Conservation (phyloP, 495 filamentous ascomycete species). For the Aspergillus ellipticus region DNA sequence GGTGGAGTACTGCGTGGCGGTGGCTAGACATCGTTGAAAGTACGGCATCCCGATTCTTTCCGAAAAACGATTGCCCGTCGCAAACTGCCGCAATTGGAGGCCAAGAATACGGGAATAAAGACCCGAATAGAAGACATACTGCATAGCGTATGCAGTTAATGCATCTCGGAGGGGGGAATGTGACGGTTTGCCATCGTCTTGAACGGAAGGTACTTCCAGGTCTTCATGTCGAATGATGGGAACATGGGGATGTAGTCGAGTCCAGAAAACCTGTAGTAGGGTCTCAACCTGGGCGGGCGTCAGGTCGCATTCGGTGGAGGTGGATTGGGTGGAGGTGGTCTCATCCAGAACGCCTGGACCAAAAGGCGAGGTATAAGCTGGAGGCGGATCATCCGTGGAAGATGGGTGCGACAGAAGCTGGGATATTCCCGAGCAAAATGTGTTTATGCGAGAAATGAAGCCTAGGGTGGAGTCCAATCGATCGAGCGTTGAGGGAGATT, state of each 20-base stretch:
- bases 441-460: conserved; percentile 28
- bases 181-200: background rate
- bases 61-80: background rate
- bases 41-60: conserved; percentile 19
- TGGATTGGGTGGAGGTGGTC: conserved; percentile 3
- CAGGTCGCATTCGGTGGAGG: conserved; percentile 15
- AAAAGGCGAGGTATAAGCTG: conserved; percentile 15
- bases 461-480: conserved; percentile 26
- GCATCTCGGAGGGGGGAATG: conserved; percentile 22
- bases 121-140: conserved; percentile 21
- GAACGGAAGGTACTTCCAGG: conserved; percentile 5
- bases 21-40: conserved; percentile 23
- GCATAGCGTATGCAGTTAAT: conserved; percentile 21
- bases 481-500: conserved; percentile 7
- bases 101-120: conserved; percentile 24
- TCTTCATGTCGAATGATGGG: conserved; percentile 18
- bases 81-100: conserved; percentile 22
- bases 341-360: too few species aligned
- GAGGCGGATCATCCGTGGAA: conserved; percentile 14
- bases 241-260: conserved; percentile 14
- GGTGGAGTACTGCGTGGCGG: conserved; percentile 18
- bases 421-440: conserved; percentile 25
- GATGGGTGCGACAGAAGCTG: conserved; percentile 14
- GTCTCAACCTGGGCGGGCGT: conserved; percentile 16
- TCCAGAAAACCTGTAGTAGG: conserved; percentile 24